phyloP scores from a whole-genome alignment of 1,139 yeast species.

The Yamadazyma diddensiae region DNA sequence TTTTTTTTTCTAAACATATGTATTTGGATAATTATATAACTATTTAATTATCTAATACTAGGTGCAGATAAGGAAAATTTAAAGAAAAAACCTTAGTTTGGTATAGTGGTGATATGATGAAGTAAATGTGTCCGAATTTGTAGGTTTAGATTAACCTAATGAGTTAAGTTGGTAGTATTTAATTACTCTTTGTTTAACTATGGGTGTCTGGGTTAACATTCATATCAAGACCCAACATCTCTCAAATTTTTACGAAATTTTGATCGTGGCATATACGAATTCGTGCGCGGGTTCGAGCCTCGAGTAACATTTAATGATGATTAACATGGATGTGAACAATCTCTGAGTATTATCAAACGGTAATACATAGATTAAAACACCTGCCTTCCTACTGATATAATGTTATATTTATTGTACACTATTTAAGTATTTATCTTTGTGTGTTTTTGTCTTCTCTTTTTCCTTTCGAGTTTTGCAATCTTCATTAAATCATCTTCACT shows the following conservation, averaged over 20 bases:
- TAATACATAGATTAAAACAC: conserved; percentile 43
- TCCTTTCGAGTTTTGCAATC: conserved; percentile 70
- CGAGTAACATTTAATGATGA: conserved; percentile 34
- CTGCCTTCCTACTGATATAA: conserved; percentile 52
- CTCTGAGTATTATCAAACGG: conserved; percentile 47
- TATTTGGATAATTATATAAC: no score
- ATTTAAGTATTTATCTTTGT: conserved; percentile 5
- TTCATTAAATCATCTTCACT: conserved; percentile 85
- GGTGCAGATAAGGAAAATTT: no score
- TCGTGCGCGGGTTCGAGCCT: conserved; percentile 8
- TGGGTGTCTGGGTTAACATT: no score
- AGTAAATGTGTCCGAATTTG: no score
- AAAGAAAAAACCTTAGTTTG: no score
- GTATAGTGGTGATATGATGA: no score
- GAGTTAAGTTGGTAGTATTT: no score
- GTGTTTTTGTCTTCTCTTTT: conserved; percentile 48
- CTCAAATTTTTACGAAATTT: conserved; percentile 7
- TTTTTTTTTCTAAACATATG: no score
- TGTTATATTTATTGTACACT: conserved; percentile 12
- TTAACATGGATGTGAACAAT: conserved; percentile 53
- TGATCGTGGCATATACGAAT: conserved; percentile 8
- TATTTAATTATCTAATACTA: no score
- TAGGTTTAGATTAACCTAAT: no score
- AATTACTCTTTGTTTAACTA: background rate
- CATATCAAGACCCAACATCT: no score